Evolutionary conservation across 371 early-diverging fungal species (phyloP), one percentile per base, ranked within the genome.

Genomic region (Mortierella sp.): DNA sequence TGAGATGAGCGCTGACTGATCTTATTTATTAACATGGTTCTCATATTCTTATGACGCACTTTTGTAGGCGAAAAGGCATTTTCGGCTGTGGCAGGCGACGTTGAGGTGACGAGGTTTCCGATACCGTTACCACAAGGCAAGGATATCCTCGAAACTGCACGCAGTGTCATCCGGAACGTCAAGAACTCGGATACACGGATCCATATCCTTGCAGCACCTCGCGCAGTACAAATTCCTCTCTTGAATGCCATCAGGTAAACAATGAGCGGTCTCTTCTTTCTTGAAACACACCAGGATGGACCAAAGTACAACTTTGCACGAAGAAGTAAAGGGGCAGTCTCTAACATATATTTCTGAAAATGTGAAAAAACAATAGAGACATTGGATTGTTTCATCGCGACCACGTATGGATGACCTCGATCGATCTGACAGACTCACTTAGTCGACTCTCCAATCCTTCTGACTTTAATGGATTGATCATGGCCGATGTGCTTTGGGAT

Each of bases 401-500:
- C 18, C 85, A 81, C 35, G 81, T 81, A 1, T 84, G 85, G 85
- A 7, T 84, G 48, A 81, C 85, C 10, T 4, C 85, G 3, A 68
- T 81, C 16, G 85, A 84, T 44, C 11, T 81, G 27, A 81, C 85
- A 1, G 79, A 84, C n/a, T 81, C 85, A 11, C 16, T 84, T 0
- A 12, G 60, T 7, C 49, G 21, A 3, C 48, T 81, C 0, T 16
- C 18, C 3, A 60, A 76, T 24, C 68, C 81, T 2, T 21, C 44
- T 0, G 81, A 81, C 48, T 84, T 84, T 72, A 81, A 78, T 58
- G 85, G 85, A 0, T 71, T 84, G 3, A 84, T 84, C 41, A 81
- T 84, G 81, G 79, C 85, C 0, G 85, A 84, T 60, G 81, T 74
- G 6, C 48, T 78, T 21, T 84, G 85, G 74, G 78, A 89, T 41